Base-by-base conservation (phyloP, 2,329 filamentous ascomycete species). In the Neofusicoccum sp. region DNA sequence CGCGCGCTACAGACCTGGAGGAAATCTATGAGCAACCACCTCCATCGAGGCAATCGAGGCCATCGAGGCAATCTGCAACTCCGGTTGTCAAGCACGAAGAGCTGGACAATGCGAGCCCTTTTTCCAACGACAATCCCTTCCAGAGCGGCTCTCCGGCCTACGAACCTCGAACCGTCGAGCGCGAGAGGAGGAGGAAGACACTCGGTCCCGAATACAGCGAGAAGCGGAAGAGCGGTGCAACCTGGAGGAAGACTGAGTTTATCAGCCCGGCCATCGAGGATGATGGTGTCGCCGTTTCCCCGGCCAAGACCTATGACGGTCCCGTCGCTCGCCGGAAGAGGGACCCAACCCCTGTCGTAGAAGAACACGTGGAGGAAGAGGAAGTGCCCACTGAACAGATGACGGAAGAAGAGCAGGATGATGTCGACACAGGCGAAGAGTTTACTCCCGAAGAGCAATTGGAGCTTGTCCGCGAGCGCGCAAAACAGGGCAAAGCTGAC, bases 121-220 rank as follows among this genome's bases (percentile, higher is more conserved):
- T 98, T 74, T 91, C 89, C 1, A 84, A 88, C 66, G 91, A 97
- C 58, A 98, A 98, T 69, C 93, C 93, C 0, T 98, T 98, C 71
- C 93, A 98, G 73, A 90, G 89, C 70, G 89, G 88, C 73, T 89
- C 90, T 8, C 87, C 90, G 1, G 75, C 82, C 4, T 64, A 69
- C 24, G 69, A 74, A 24, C 67, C 69, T 6, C 65, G 64, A 68
- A 67, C 61, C 62, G 62, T 58, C 71, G 71, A 71, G 59, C 69
- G 75, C 75, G 78, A 70, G 68, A 68, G 84, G 75, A 75, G 83
- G 66, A 76, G 84, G 48, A 82, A 79, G 62, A 87, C 84, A 8
- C 68, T 78, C n/a, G 65, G 60, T 65, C 72, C 65, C 65, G 73
- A 70, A 61, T 70, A 63, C 61, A 74, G 71, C 43, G 77, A 79